These are phyloP conservation scores for Coniferiporia weirii DNA, from an alignment of 1,284 basidiomycete genomes.

Conservation along the genomic window DNA sequence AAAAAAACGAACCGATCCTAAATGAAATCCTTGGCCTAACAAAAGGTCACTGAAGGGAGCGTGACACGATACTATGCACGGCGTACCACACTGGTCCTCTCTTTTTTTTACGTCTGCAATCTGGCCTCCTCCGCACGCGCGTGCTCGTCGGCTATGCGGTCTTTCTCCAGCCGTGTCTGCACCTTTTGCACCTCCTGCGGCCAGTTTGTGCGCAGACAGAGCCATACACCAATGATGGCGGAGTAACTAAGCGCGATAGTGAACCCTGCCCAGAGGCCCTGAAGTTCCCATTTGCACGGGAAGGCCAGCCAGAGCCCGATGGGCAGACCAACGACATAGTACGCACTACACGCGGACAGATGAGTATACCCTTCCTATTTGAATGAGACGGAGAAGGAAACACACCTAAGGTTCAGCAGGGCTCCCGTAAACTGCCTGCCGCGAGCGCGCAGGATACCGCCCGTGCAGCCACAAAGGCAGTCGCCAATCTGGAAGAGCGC, in stretches of 20 bases:
- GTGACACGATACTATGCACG: too few species aligned
- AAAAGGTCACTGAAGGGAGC: too few species aligned
- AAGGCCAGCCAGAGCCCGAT: constrained; percentile 69
- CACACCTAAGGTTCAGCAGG: constrained; percentile 40
- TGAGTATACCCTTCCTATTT: constrained; percentile 27
- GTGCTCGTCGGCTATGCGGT: constrained; percentile 13
- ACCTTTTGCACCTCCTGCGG: constrained; percentile 51
- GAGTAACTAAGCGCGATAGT: constrained; percentile 67
- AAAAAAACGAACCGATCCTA: too few species aligned
- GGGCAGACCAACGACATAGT: constrained; percentile 69
- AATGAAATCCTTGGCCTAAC: too few species aligned
- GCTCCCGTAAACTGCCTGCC: constrained; percentile 59
- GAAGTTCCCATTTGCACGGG: constrained; percentile 42
- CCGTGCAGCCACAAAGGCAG: constrained; percentile 65
- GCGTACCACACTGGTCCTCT: too few species aligned
- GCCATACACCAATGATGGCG: constrained; percentile 51
- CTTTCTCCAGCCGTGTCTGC: constrained; percentile 39
- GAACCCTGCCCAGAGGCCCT: constrained; percentile 71
- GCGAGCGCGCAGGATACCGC: constrained; percentile 67
- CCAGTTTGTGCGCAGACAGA: constrained; percentile 60
- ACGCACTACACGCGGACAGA: constrained; percentile 66
- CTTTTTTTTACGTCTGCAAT: too few species aligned
- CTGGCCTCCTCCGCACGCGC: neutral
- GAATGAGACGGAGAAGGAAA: neutral
- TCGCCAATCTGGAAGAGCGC: constrained; percentile 76